Conservation (phyloP, 768 basidiomycete genomes). For the Termitomyces sp. region DNA sequence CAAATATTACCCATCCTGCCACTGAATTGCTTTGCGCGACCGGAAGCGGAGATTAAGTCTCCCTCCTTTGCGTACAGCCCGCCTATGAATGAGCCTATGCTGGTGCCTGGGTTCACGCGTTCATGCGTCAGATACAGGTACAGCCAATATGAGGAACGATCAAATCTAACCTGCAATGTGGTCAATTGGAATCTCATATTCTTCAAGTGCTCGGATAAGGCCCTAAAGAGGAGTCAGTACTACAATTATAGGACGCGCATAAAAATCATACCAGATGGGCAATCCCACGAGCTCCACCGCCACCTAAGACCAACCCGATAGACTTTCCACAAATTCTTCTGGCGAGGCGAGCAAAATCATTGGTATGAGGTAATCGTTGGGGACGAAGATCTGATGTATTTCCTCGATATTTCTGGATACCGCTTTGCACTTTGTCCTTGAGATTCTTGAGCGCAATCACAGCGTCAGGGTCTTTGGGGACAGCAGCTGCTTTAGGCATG, state of each 20-base stretch:
- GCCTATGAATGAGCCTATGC: conserved; percentile 90
- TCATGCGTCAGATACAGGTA: conserved; percentile 1
- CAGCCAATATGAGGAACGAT: not conserved
- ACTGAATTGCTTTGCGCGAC: conserved; percentile 88
- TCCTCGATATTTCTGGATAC: conserved; percentile 84
- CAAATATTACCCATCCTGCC: conserved; percentile 91
- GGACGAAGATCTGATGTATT: conserved; percentile 56
- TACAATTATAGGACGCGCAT: conserved; percentile 3
- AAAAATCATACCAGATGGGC: conserved; percentile 33
- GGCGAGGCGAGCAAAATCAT: conserved; percentile 91
- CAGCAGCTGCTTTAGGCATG: conserved; percentile 49
- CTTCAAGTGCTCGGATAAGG: conserved; percentile 88
- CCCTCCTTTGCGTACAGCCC: conserved; percentile 95
- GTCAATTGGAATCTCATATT: conserved; percentile 91
- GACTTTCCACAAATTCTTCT: conserved; percentile 89
- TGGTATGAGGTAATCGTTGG: conserved; percentile 76
- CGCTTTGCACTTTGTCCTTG: conserved; percentile 88
- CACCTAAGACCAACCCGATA: conserved; percentile 92
- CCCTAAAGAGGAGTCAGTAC: conserved; percentile 46
- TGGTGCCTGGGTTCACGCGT: conserved; percentile 52
- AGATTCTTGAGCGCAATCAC: conserved; percentile 86
- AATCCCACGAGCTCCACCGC: conserved; percentile 89
- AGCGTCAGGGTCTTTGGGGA: conserved; percentile 82
- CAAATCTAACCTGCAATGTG: conserved; percentile 71
- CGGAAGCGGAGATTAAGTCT: conserved; percentile 81